Conservation (phyloP, 2,329 filamentous ascomycete species). For the Tolypocladium ovalisporum region DNA sequence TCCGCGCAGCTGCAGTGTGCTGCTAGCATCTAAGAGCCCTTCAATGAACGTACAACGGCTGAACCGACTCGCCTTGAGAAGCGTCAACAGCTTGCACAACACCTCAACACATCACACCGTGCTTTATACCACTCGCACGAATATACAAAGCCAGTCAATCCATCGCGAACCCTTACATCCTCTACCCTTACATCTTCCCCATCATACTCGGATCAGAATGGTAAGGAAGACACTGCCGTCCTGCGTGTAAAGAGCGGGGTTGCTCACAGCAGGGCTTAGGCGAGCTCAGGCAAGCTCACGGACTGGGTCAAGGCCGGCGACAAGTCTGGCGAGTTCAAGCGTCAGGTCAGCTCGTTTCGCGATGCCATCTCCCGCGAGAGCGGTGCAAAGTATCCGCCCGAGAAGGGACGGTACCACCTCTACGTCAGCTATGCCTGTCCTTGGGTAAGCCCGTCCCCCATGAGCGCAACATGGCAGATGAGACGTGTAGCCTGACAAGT, state of each 20-base stretch:
- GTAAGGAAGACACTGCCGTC: not conserved
- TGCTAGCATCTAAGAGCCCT: not conserved
- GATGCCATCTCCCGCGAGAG: slow-evolving; percentile 64
- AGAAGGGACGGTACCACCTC: slow-evolving; percentile 86
- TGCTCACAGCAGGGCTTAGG: not conserved
- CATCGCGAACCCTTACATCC: too few species aligned
- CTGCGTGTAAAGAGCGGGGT: not conserved
- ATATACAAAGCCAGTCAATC: not conserved
- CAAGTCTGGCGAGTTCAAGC: slow-evolving; percentile 85
- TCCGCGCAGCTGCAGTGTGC: not conserved
- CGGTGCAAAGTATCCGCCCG: slow-evolving; percentile 67
- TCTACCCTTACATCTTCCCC: not conserved
- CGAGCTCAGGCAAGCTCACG: slow-evolving; percentile 37
- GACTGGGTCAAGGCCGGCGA: slow-evolving; percentile 74
- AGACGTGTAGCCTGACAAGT: not conserved
- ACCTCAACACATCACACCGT: not conserved
- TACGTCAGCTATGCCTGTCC: slow-evolving; percentile 92
- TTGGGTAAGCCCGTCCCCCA: slow-evolving; percentile 46
- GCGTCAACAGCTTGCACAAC: not conserved
- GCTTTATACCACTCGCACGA: not conserved
- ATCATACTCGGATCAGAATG: slow-evolving; percentile 1
- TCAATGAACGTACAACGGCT: not conserved
- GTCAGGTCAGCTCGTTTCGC: slow-evolving; percentile 73
- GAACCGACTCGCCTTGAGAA: not conserved
- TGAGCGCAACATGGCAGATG: too few species aligned